Conservation (phyloP, 768 basidiomycete species). For the Peribolospora baueri region DNA sequence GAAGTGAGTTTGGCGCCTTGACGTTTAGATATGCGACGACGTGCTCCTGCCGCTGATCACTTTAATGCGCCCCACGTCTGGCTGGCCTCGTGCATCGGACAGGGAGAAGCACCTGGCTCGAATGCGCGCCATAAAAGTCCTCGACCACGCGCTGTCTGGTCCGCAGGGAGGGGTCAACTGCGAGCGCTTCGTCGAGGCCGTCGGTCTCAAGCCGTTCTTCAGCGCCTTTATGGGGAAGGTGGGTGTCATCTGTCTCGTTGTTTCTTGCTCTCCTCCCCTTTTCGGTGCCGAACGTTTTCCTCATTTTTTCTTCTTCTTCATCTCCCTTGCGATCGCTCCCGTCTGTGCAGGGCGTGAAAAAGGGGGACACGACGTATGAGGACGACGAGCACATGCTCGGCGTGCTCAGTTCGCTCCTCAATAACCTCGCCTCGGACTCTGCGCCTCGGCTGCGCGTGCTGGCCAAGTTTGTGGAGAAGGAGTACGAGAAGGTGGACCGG, state of each 20-base stretch:
- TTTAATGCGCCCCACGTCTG: neutral
- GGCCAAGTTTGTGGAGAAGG: constrained; percentile 74
- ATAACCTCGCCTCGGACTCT: constrained; percentile 67
- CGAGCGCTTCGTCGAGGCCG: constrained; percentile 60
- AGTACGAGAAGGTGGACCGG: constrained; percentile 87
- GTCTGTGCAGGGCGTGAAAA: constrained; percentile 30
- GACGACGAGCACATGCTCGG: constrained; percentile 71
- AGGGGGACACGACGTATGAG: constrained; percentile 41
- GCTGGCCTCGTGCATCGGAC: constrained; percentile 3
- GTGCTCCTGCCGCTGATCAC: constrained; percentile 3
- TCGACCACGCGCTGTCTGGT: constrained; percentile 76
- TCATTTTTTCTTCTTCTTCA: neutral
- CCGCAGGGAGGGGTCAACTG: constrained; percentile 42
- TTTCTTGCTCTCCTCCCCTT: neutral
- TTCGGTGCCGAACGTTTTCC: neutral
- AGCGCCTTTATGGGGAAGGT: constrained; percentile 88
- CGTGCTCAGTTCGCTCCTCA: constrained; percentile 63
- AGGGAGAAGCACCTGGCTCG: constrained; percentile 65
- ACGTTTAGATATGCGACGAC: neutral
- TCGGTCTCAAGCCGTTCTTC: constrained; percentile 75
- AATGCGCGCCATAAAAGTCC: constrained; percentile 62
- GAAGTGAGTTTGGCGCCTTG: constrained; percentile 34
- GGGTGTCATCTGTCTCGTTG: constrained; percentile 7
- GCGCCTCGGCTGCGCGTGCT: constrained; percentile 53
- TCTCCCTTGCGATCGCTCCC: neutral